A percentile compares a stretch with the other conserved stretches of the same genome.
phyloP scores from a whole-genome alignment of 306 rosid species.

The Cucurbita ficifolia region DNA sequence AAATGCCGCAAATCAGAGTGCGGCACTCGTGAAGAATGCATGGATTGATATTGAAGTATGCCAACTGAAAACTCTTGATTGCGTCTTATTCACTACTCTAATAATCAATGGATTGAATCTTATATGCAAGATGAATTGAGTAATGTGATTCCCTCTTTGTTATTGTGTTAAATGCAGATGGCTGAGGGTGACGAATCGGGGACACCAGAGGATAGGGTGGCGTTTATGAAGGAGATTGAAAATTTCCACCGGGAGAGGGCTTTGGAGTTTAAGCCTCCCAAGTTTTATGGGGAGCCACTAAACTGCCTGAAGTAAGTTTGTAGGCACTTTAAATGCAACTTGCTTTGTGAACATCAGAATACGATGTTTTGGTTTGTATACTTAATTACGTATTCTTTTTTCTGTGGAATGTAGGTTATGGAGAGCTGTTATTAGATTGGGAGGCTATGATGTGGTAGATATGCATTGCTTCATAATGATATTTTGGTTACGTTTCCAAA shows the following conservation, averaged over 20 bases:
- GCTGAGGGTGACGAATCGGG: slow-evolving; percentile 38
- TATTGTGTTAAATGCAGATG: slow-evolving; percentile 22
- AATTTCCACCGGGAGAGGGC: slow-evolving; percentile 41
- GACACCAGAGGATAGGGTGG: slow-evolving; percentile 30
- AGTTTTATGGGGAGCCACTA: slow-evolving; percentile 68
- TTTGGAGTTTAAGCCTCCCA: slow-evolving; percentile 74
- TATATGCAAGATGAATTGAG: background rate
- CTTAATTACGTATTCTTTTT: background rate
- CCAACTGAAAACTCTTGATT: background rate
- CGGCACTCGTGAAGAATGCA: background rate
- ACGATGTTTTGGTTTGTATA: background rate
- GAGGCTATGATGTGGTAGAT: slow-evolving; percentile 71
- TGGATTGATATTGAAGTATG: background rate
- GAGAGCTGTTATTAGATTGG: slow-evolving; percentile 69
- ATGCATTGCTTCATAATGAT: slow-evolving; percentile 1
- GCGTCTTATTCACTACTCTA: background rate
- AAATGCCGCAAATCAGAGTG: background rate
- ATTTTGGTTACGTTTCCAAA: background rate
- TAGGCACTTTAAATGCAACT: background rate
- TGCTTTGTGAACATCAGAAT: background rate
- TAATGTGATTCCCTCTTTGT: background rate
- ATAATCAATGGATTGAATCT: background rate
- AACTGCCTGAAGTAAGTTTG: slow-evolving; percentile 65
- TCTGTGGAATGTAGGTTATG: slow-evolving; percentile 44
- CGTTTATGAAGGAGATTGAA: slow-evolving; percentile 62